A percentile compares a stretch with the other conserved stretches of the same genome.
Evolutionary conservation across 2,329 filamentous ascomycete genomes (phyloP).

Genomic region (Aotearoamyces nothofagi): DNA sequence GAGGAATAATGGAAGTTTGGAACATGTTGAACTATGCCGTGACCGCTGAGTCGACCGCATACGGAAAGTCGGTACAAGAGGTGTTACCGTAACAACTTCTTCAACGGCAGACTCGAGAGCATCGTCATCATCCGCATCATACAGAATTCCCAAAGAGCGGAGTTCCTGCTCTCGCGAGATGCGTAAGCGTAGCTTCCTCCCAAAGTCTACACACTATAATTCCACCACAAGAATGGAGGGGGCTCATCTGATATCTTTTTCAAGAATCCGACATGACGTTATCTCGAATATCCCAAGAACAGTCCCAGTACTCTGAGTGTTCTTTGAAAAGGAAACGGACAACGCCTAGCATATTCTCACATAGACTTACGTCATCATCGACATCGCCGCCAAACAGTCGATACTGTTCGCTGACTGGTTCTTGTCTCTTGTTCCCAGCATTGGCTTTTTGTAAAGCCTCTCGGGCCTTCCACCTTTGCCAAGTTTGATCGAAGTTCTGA

Average conservation of each 20-base stretch:
- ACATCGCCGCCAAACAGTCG: constrained; percentile 17
- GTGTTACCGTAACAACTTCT: background rate
- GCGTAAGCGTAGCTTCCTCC: constrained; percentile 3
- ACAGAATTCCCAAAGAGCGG: constrained; percentile 2
- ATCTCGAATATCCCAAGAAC: constrained; percentile 4
- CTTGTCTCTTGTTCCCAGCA: constrained; percentile 10
- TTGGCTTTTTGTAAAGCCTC: constrained; percentile 3
- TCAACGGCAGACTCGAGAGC: background rate
- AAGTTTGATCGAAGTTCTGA: constrained; percentile 18
- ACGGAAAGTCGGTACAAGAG: background rate
- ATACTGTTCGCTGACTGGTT: constrained; percentile 13
- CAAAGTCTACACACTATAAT: too few relatives aligned
- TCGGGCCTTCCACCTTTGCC: constrained; percentile 16
- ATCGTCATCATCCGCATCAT: constrained; percentile 2
- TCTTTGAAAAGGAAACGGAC: constrained; percentile 13
- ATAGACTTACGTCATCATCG: constrained; percentile 17
- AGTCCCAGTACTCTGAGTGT: constrained; percentile 2
- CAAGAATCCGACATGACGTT: too few relatives aligned
- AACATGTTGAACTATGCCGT: too few relatives aligned
- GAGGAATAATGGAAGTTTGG: background rate
- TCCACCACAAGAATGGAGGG: too few relatives aligned
- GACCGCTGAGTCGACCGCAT: background rate
- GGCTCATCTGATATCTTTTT: too few relatives aligned
- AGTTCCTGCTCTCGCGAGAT: constrained; percentile 3
- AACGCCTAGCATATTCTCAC: constrained; percentile 17